Evolutionary conservation across 2,329 filamentous ascomycete species (phyloP), one percentile per base, ranked within the genome.

Genomic region (Mariannaea sp.): DNA sequence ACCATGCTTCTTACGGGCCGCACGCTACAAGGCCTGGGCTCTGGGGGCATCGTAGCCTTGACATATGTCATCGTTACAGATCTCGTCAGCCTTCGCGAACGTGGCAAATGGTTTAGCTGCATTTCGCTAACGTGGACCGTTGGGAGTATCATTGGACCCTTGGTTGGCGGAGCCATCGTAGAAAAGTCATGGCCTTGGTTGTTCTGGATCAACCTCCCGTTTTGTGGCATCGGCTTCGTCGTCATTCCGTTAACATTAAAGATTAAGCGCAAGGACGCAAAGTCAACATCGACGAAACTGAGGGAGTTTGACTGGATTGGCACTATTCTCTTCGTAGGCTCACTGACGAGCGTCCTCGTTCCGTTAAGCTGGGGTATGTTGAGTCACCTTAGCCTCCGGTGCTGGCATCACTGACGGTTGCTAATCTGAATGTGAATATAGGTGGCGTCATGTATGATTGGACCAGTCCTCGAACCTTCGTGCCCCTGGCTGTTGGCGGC

Each of bases 361-460:
- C 59, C 61, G 20, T 50, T 65, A 13, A 65, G 59, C 35, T 65
- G 59, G 17, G 57, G 61, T 64, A 48, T 53, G 60, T 50, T 26
- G 19, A 6, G 13, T 1, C 9, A n/a, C 12, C 4, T 2, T 24
- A 24, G 5, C 12, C 5, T 9, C 19, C 17, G 16, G 16, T 48
- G 12, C 36, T 19, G 14, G 12, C 16, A 12, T 20, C 6, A 7
- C n/a, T n/a, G n/a, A n/a, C 2, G 7, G 10, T 52, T 48, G 12
- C 51, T 61, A 13, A 61, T 20, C 9, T 12, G 14, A 13, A 61
- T 20, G 8, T 12, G 14, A 29, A 35, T 3, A 3, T 22, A 61
- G 87, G 85, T 8, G 86, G 85, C 30, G 77, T 87, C 7, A 81
- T 85, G 71, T 89, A 87, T 65, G 64, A 77, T 0, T 90, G 86